Evolutionary conservation across 2,329 filamentous ascomycete species (phyloP), one percentile per base, ranked within the genome.

Genomic region (Chalaropsis thielavioides): DNA sequence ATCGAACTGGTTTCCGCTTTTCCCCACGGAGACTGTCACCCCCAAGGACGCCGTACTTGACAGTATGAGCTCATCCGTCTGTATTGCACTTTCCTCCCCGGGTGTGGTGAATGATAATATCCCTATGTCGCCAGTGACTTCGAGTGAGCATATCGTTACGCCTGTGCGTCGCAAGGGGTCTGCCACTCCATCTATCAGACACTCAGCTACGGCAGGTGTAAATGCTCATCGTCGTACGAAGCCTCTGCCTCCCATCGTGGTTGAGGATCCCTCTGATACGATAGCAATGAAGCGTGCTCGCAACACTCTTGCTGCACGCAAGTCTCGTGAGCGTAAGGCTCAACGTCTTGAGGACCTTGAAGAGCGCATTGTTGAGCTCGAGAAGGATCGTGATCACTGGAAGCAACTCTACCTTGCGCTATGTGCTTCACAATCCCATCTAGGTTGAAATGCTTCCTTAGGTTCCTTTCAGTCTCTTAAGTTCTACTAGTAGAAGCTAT

Each of bases 261-360:
- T 91, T 44, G 83, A 86, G 35, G 89, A 96, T 70, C 83, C 85
- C 0, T 77, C 71, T 51, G 92, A 96, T 71, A 83, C 82, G 10
- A 74, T 88, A n/a, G 90, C 90, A 22, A 83, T 92, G 80, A 96
- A 96, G 85, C 89, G 92, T 74, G 92, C 91, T 62, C 88, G 91
- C 70, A 97, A 96, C 75, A 95, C 91, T 8, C 83, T 95, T 74
- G 92, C 92, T 19, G 92, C 92, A 71, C 90, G 92, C 69, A 96
- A 96, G 78, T 96, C 91, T 67, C 87, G 92, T 63, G 87, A 90
- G 72, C 87, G 90, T 69, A 96, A 96, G 79, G 85, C 89, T 66
- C 81, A 87, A 73, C 83, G 86, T 70, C 80, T 92, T 68, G 85
- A 89, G 65, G 83, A 85, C 66, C 80, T 96, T 58, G 88, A 95